A percentile compares a stretch with the other conserved stretches of the same genome.
Evolutionary conservation across 179 eudicot genomes (phyloP).

Genomic region (Beta macrorhiza): DNA sequence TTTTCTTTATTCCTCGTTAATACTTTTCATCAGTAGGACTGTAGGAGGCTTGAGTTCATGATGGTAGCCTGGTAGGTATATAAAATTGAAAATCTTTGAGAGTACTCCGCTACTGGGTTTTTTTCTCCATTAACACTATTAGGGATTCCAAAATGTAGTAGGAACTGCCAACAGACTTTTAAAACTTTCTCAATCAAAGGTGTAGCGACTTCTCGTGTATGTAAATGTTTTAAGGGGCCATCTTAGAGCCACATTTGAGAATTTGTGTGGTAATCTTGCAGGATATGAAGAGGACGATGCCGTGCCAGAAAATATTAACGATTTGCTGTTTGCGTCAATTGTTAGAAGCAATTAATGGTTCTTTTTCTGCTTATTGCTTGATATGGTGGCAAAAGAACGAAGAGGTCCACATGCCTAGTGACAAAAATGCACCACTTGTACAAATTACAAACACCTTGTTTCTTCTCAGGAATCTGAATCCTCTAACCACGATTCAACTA

Average conservation of each 20-base stretch:
- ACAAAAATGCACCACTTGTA: conserved; percentile 2
- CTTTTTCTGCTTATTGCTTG: not conserved
- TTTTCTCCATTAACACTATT: not conserved
- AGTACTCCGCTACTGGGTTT: not conserved
- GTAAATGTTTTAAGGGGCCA: not conserved
- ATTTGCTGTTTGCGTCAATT: conserved; percentile 63
- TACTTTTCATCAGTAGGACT: not conserved
- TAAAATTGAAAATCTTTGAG: not conserved
- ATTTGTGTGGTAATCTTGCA: conserved; percentile 24
- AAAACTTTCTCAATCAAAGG: not conserved
- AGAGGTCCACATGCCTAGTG: conserved; percentile 3
- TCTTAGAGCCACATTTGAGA: not conserved
- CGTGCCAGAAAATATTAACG: conserved; percentile 55
- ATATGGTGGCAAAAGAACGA: not conserved
- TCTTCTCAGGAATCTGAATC: not conserved
- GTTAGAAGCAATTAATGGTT: conserved; percentile 36
- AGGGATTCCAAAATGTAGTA: not conserved
- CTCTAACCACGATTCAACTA: too few species aligned
- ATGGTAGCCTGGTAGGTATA: not conserved
- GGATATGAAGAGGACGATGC: conserved; percentile 38
- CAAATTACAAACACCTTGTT: not conserved
- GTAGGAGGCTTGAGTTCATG: not conserved
- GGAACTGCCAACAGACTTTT: not conserved
- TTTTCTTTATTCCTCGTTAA: not conserved
- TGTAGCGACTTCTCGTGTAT: not conserved